Percentiles rank a stretch among this genome's conserved stretches.
Evolutionary conservation across 768 basidiomycete species (phyloP).

Genomic region (Nidularia sp.): DNA sequence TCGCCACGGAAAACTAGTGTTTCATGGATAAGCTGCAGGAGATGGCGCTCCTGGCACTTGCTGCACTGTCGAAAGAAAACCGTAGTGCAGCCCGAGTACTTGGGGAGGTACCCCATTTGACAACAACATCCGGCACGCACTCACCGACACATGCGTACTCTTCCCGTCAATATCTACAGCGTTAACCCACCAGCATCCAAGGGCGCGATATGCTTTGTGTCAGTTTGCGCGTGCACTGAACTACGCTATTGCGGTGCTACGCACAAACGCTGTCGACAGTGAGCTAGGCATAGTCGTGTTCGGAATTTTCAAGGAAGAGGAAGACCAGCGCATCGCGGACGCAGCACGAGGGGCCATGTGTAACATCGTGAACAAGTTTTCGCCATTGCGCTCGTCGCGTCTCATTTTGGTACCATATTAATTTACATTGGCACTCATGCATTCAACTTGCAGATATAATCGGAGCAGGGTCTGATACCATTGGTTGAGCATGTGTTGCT

Average conservation of each 20-base stretch:
- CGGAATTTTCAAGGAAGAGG: slow-evolving; percentile 27
- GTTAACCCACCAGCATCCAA: slow-evolving; percentile 59
- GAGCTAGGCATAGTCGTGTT: slow-evolving; percentile 63
- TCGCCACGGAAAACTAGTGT: too few relatives aligned
- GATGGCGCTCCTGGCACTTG: slow-evolving; percentile 59
- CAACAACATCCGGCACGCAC: slow-evolving; percentile 58
- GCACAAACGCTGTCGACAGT: slow-evolving; percentile 82
- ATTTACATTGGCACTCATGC: slow-evolving; percentile 1
- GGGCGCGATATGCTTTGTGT: slow-evolving; percentile 82
- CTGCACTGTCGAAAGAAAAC: slow-evolving; percentile 65
- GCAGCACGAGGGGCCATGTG: slow-evolving; percentile 75
- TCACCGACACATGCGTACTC: slow-evolving; percentile 55
- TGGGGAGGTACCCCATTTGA: slow-evolving; percentile 54
- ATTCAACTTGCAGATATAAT: slow-evolving; percentile 40
- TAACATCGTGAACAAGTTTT: slow-evolving; percentile 85
- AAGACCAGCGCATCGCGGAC: slow-evolving; percentile 66
- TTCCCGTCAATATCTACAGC: slow-evolving; percentile 28
- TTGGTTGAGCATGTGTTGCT: slow-evolving; percentile 58
- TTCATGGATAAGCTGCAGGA: slow-evolving; percentile 50
- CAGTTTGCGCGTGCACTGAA: slow-evolving; percentile 81
- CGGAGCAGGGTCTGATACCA: slow-evolving; percentile 65
- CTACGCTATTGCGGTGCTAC: slow-evolving; percentile 71
- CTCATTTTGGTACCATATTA: slow-evolving; percentile 1
- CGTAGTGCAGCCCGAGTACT: slow-evolving; percentile 44
- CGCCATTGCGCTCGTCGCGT: slow-evolving; percentile 71